Evolutionary conservation across 306 rosid genomes (phyloP), one percentile per base, ranked within the genome.

Genomic region (Prunus kanzakura): DNA sequence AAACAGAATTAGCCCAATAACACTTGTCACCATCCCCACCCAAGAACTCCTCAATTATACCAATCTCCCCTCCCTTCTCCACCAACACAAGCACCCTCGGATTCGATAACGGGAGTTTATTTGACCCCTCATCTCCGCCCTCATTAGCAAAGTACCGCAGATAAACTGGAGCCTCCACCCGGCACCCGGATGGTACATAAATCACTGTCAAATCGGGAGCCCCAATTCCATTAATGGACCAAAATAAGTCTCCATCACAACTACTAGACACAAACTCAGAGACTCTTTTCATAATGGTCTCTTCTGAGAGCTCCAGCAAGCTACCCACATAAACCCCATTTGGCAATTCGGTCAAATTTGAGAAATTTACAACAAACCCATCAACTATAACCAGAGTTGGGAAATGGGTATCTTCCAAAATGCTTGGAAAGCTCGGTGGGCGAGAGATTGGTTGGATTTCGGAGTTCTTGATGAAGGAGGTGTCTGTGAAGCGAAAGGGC

Each of bases 201-300:
- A 95, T 82, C 67, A 95, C 87, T 0, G 90, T 87, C 76, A 92
- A 60, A 80, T 95, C 97, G 32, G 99, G 96, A 11, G 97, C 93
- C 25, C 89, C 99, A 8, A 95, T 63, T 8, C 99, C 99, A 65
- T 95, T 95, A 77, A 95, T 89, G 19, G 97, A 88, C 97, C 96
- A 92, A 80, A 95, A 95, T 84, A 95, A 81, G 85, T 95, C 99
- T 20, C 90, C 89, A 9, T 30, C 62, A 67, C 73, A 66, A 69
- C 72, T 78, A 11, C 69, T 46, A 49, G 57, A 41, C 19, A 87
- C 22, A 41, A 73, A 71, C 25, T 92, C 87, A 61, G 82, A 84
- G 2, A 95, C 91, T 75, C 84, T 79, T 9, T 84, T 79, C 75
- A 29, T 41, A 18, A 88, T 29, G 15, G 70, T 5, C 73, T 80